phyloP scores from a whole-genome alignment of 768 basidiomycete genomes.

The Mycena olivaceomarginata region DNA sequence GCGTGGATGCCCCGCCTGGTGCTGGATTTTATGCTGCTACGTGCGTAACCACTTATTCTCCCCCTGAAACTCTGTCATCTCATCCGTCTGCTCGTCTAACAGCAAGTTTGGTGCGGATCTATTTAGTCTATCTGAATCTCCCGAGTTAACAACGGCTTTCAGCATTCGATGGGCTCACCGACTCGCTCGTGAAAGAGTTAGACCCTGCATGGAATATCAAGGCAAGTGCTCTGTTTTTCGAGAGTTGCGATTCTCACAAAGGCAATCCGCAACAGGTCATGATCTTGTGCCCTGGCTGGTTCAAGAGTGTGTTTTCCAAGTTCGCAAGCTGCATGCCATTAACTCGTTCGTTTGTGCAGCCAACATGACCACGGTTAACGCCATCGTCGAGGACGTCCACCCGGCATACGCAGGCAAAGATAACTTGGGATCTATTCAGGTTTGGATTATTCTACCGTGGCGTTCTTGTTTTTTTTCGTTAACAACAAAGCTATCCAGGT shows the following conservation, averaged over 20 bases:
- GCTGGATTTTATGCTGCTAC: conserved; percentile 52
- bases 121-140: not conserved
- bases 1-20: conserved; percentile 52
- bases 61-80: conserved; percentile 27
- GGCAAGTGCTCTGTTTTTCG: conserved; percentile 47
- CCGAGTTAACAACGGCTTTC: not conserved
- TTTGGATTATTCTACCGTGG: not conserved
- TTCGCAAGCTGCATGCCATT: not conserved
- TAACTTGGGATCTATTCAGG: conserved; percentile 45
- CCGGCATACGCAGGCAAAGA: conserved; percentile 39
- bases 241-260: not conserved
- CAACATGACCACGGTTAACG: conserved; percentile 44
- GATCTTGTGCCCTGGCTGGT: conserved; percentile 44
- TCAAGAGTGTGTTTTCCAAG: conserved; percentile 34
- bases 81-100: conserved; percentile 13
- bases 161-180: conserved; percentile 63
- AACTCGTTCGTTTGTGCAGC: conserved; percentile 11
- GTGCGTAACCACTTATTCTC: conserved; percentile 31
- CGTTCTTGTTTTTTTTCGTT: not conserved
- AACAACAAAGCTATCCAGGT: conserved; percentile 13
- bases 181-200: conserved; percentile 61
- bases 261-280: conserved; percentile 17
- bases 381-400: conserved; percentile 36
- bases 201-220: conserved; percentile 70
- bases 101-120: conserved; percentile 38